These are phyloP conservation scores for Sugiyamaella castrensis DNA, from an alignment of 1,139 yeast genomes.

Conservation along the genomic window DNA sequence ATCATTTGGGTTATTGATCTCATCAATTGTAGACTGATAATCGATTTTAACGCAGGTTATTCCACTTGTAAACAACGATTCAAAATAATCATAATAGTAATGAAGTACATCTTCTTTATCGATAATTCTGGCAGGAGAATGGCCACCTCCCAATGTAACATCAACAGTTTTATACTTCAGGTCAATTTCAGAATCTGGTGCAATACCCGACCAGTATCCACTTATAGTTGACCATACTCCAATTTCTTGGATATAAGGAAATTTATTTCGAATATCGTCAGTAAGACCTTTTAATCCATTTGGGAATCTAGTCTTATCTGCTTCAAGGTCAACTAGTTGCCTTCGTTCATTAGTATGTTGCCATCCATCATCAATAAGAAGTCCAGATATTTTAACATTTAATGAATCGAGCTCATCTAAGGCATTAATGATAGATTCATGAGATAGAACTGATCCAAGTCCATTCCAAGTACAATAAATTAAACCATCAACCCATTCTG, in stretches of 20 bases:
- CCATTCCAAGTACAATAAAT: constrained; percentile 38
- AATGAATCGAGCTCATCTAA: constrained; percentile 27
- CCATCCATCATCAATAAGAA: constrained; percentile 39
- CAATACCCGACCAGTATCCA: constrained; percentile 37
- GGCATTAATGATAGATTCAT: constrained; percentile 25
- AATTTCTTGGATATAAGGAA: constrained; percentile 33
- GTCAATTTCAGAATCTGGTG: constrained; percentile 27
- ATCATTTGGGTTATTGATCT: constrained; percentile 22
- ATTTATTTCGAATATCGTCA: constrained; percentile 23
- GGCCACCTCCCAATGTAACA: constrained; percentile 4
- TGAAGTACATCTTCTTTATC: constrained; percentile 21
- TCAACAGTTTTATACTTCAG: constrained; percentile 23
- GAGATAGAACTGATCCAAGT: constrained; percentile 29
- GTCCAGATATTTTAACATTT: constrained; percentile 26
- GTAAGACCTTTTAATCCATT: constrained; percentile 31
- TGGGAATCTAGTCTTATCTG: constrained; percentile 30
- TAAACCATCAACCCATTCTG: constrained; percentile 27
- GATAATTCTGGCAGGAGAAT: constrained; percentile 4
- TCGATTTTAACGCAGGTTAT: constrained; percentile 35
- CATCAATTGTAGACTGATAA: constrained; percentile 32
- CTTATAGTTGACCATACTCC: constrained; percentile 37
- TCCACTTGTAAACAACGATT: constrained; percentile 27
- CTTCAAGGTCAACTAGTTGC: constrained; percentile 26
- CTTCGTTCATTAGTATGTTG: constrained; percentile 28
- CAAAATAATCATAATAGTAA: constrained; percentile 33